Evolutionary conservation across 352 stramenopile species (phyloP), one percentile per base, ranked within the genome.

Genomic region (Globisporangium lucens): DNA sequence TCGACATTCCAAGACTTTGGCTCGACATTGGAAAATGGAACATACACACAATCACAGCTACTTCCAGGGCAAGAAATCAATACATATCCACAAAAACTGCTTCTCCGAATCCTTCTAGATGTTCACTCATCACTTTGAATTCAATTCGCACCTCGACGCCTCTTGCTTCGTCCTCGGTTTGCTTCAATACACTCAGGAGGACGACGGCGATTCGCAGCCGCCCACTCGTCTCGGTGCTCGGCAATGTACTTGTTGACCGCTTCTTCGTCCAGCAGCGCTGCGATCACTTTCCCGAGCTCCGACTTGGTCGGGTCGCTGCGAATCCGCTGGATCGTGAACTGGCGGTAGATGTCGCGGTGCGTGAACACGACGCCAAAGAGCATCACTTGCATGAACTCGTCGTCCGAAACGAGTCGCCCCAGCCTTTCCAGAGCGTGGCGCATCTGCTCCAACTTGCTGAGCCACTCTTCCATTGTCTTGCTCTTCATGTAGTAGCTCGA

Each of bases 401-500:
- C 49, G 12, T 56, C 22, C 1, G 22, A 56, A 5, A 56, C 22
- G 8, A 22, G 22, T 20, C 49, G 3, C 49, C 13, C n/a, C 49
- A 56, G 9, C 4, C 4, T 29, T 15, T 9, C 22, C n/a, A 56
- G 12, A 9, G 27, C 10, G 1, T 6, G 12, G 27, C 22, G 49
- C 49, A 56, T 56, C n/a, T 33, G n/a, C 49, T 27, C n/a, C 49
- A 56, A 33, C 22, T 56, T 10, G n/a, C 22, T n/a, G n/a, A 56
- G 3, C 22, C n/a, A 56, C n/a, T 56, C 22, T 22, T 33, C n/a
- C 49, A 56, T 33, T 22, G 49, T 33, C 49, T 33, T 56, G 49
- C 13, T 17, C 49, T 56, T 56, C n/a, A 29, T 56, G 49, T 33
- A 56, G 49, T n/a, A 56, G 49, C 49, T 56, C n/a, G 49, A 33